Percentiles rank a stretch among this genome's conserved stretches.
Conservation (phyloP, 2,329 filamentous ascomycete species). For the Sordariomycetes sp. region DNA sequence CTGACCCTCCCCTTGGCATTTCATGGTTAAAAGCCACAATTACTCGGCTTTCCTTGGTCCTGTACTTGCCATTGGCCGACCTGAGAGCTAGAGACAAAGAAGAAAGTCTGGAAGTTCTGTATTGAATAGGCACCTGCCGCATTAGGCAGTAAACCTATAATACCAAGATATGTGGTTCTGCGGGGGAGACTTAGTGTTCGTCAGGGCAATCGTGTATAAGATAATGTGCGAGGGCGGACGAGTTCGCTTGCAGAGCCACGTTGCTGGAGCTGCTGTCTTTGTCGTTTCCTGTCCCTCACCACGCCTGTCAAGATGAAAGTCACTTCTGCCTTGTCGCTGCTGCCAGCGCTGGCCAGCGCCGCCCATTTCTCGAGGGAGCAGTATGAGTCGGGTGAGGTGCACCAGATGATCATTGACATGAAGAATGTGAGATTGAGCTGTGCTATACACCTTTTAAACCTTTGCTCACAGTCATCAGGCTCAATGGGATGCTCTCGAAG, state of each 20-base stretch:
- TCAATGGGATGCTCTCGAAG: slow-evolving; percentile 9
- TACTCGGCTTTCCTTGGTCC: background rate
- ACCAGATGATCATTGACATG: slow-evolving; percentile 8
- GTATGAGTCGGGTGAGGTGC: slow-evolving; percentile 8
- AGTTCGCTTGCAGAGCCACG: no score
- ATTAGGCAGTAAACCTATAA: background rate
- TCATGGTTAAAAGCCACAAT: no score
- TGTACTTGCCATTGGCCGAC: background rate
- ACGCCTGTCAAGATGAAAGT: slow-evolving; percentile 7
- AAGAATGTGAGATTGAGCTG: slow-evolving; percentile 6
- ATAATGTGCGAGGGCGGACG: background rate
- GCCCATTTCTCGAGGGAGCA: slow-evolving; percentile 6
- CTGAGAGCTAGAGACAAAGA: background rate
- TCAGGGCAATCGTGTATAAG: background rate
- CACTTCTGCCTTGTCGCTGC: slow-evolving; percentile 4
- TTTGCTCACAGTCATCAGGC: slow-evolving; percentile 3
- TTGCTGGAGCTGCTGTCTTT: no score
- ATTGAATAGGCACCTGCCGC: background rate
- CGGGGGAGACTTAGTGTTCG: background rate
- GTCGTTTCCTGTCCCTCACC: background rate
- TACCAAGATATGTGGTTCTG: background rate
- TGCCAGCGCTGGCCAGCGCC: slow-evolving; percentile 6
- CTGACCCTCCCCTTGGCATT: no score
- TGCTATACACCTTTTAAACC: background rate
- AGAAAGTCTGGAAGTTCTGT: background rate